Percentiles rank a stretch among this genome's conserved stretches.
These are phyloP conservation scores for Penicillium sp. DNA, from an alignment of 2,329 filamentous ascomycete species.

Conservation along the genomic window DNA sequence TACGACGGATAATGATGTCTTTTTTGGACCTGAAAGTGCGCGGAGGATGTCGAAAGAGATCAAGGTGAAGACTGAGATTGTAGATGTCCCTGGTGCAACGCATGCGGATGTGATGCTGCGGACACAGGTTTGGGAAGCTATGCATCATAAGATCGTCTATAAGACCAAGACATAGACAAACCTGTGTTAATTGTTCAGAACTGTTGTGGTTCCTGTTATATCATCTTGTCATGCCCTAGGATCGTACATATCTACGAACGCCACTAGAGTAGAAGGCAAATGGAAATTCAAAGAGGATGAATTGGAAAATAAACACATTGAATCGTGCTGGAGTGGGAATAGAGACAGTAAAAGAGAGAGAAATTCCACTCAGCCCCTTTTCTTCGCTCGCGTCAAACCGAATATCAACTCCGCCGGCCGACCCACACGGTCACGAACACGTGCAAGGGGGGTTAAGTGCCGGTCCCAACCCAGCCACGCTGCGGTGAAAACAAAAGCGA, in stretches of 20 bases:
- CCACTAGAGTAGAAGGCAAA: constrained; percentile 3
- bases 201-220: too few relatives aligned
- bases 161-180: neutral
- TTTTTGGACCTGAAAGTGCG: neutral
- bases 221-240: too few relatives aligned
- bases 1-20: neutral
- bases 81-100: neutral
- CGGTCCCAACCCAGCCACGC: constrained; percentile 38
- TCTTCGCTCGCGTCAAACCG: constrained; percentile 38
- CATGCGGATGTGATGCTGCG: neutral
- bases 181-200: neutral
- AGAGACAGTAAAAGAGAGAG: constrained; percentile 44
- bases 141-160: neutral
- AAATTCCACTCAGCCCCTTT: constrained; percentile 44
- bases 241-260: neutral
- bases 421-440: constrained; percentile 38
- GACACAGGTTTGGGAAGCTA: neutral
- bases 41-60: neutral
- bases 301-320: constrained; percentile 37
- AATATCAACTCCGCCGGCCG: constrained; percentile 46
- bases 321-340: constrained; percentile 43
- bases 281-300: constrained; percentile 16
- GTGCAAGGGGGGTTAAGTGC: constrained; percentile 34
- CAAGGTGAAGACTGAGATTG: neutral
- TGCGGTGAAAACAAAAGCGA: constrained; percentile 34